Conservation (phyloP, 1,284 basidiomycete species). For the Laetiporus sulphureus region DNA sequence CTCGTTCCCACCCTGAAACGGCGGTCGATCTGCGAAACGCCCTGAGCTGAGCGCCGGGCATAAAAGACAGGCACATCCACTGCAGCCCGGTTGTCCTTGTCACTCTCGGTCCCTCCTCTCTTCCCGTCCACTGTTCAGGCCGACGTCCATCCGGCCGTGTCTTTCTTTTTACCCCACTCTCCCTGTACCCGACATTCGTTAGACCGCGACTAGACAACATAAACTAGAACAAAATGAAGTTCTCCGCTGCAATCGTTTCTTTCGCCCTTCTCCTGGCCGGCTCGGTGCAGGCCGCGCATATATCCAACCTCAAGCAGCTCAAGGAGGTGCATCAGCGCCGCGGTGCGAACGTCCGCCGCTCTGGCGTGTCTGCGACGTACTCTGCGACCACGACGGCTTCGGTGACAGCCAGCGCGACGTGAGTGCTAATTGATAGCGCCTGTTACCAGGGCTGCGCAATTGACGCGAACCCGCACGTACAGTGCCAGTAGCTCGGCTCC, state of each 20-base stretch:
- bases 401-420: slow-evolving; percentile 5
- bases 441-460: too few relatives aligned
- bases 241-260: slow-evolving; percentile 18
- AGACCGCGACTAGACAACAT: too few relatives aligned
- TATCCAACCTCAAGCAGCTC: slow-evolving; percentile 6
- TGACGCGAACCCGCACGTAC: not conserved
- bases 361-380: slow-evolving; percentile 18
- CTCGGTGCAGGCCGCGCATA: slow-evolving; percentile 19
- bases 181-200: too few relatives aligned
- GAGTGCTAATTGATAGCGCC: not conserved
- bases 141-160: slow-evolving; percentile 9
- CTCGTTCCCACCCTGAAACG: too few relatives aligned
- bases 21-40: not conserved
- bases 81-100: not conserved
- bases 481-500: not conserved
- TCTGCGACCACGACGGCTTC: not conserved
- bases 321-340: slow-evolving; percentile 9
- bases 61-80: not conserved
- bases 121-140: too few relatives aligned
- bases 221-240: slow-evolving; percentile 26
- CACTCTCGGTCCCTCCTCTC: slow-evolving; percentile 1
- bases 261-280: slow-evolving; percentile 20
- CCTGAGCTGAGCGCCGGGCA: not conserved
- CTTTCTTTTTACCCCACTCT: too few relatives aligned
- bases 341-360: slow-evolving; percentile 9